Evolutionary conservation across 305 asterid species (phyloP).

Genomic region (Solanum hybrid): DNA sequence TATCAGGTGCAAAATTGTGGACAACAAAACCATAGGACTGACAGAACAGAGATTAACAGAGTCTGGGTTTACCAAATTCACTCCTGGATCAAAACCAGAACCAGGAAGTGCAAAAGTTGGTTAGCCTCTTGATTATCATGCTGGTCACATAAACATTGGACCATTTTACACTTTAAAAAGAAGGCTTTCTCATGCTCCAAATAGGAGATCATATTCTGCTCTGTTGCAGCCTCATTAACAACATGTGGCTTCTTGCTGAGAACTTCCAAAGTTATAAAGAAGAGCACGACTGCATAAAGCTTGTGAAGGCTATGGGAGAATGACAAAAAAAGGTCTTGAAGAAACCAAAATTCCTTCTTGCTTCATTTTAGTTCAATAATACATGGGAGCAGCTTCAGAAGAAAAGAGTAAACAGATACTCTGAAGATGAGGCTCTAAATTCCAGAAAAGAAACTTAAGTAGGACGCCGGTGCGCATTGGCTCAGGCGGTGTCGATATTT

Average conservation of each 20-base stretch:
- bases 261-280: not conserved
- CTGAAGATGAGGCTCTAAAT: not conserved
- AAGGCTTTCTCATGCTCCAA: not conserved
- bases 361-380: not conserved
- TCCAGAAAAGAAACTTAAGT: not conserved
- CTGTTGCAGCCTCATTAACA: not conserved
- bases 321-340: not conserved
- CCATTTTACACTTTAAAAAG: not conserved
- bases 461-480: not conserved
- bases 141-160: not conserved
- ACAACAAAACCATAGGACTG: not conserved
- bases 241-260: not conserved
- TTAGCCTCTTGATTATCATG: not conserved
- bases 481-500: not conserved
- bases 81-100: not conserved
- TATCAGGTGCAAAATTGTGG: not conserved
- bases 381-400: not conserved
- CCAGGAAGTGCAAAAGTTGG: not conserved
- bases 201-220: not conserved
- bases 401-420: not conserved
- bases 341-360: not conserved
- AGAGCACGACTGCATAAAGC: not conserved
- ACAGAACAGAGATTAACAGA: not conserved
- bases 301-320: not conserved
- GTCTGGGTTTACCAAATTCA: not conserved